Evolutionary conservation across 495 filamentous ascomycete species (phyloP), one percentile per base, ranked within the genome.

Genomic region (Aspergillus sparsus): DNA sequence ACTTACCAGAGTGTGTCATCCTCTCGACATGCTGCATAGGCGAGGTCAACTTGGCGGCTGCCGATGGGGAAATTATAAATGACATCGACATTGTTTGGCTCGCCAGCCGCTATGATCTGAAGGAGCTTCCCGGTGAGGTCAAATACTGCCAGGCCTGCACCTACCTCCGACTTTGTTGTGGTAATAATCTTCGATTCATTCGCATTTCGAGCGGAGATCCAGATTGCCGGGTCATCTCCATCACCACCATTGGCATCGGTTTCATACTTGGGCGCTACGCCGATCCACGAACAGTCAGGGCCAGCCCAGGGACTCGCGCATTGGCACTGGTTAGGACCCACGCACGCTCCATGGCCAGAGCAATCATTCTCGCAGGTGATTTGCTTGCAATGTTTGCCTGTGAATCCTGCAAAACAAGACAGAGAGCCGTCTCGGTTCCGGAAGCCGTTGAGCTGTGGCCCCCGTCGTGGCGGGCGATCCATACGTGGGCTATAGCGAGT

Each of bases 61-160:
- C 54, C 54, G 5, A 33, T 13, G 1, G 18, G 27, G 41, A 57
- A 57, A 0, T 32, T 44, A 11, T 57, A 57, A 9, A 57, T 57
- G 27, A 57, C 33, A 57, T 57, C 54, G 3, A 57, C 54, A 15
- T 57, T 57, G 47, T 49, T 57, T 44, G 54, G 54, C 31, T 57
- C 54, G 10, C 54, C 54, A 11, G 54, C 54, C 9, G 54, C 13
- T 41, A 57, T 35, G 7, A 44, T 57, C 42, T 57, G 54, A 3
- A 57, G 54, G 27, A 57, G 42, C 7, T 57, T 49, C 6, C 54
- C 54, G 7, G 31, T 16, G 41, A 57, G 54, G 37, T 57, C 54
- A 12, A 57, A 57, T 4, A 57, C 54, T 1, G 54, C 54, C 27
- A 57, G 15, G 2, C 54, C 54, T 2, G 54, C 54, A 2, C 54